phyloP scores from a whole-genome alignment of 192 early-diverging fungal species.

The Rhizoclosmatium sp. region DNA sequence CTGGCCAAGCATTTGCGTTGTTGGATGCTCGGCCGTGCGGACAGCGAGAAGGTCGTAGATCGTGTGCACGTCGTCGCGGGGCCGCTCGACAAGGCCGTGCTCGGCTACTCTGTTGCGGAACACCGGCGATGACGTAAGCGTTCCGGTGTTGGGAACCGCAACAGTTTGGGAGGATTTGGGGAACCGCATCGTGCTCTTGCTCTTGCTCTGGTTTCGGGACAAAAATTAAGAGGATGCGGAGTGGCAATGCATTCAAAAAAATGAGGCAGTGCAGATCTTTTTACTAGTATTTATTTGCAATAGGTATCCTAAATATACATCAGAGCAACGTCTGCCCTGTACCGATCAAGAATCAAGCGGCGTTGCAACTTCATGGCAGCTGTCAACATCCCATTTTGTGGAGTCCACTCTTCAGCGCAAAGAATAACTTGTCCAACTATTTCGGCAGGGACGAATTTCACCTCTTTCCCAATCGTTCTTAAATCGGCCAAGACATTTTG shows the following conservation, averaged over 20 bases:
- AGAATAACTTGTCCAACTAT: conserved; percentile 73
- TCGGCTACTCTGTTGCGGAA: neutral
- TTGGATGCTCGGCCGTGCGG: too few species aligned
- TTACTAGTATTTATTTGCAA: too few species aligned
- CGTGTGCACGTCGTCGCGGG: neutral
- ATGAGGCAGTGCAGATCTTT: too few species aligned
- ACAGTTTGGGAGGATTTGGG: neutral
- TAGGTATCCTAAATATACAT: neutral
- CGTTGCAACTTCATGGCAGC: conserved; percentile 94
- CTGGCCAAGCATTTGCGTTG: conserved; percentile 62
- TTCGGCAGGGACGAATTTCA: conserved; percentile 78
- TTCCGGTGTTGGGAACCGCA: neutral
- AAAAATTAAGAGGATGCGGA: too few species aligned
- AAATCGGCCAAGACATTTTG: conserved; percentile 64
- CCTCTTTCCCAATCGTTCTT: conserved; percentile 66
- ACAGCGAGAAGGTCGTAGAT: neutral
- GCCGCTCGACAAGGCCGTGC: neutral
- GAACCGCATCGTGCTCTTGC: too few species aligned
- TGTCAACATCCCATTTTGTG: conserved; percentile 54
- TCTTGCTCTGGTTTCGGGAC: too few species aligned
- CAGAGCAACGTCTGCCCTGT: conserved; percentile 44
- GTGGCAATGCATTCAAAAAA: too few species aligned
- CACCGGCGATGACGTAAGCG: neutral
- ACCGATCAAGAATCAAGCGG: conserved; percentile 73
- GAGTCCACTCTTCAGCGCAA: conserved; percentile 82